These are phyloP conservation scores for Cicer judaicum DNA, from an alignment of 306 rosid species.

Conservation along the genomic window DNA sequence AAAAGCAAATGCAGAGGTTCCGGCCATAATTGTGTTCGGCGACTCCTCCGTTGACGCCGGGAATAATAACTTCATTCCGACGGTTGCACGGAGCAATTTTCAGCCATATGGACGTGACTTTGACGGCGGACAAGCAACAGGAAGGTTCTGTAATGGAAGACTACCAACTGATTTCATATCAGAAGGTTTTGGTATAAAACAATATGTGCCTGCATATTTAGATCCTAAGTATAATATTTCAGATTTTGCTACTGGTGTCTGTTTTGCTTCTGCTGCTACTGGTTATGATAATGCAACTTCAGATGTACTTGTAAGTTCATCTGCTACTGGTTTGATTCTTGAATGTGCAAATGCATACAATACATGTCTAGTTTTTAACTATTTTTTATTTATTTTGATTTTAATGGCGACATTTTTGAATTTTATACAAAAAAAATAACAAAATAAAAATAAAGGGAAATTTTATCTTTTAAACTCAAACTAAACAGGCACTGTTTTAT, in stretches of 20 bases:
- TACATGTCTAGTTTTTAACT: neutral
- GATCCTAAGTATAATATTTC: slow-evolving; percentile 77
- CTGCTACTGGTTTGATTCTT: neutral
- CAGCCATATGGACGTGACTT: slow-evolving; percentile 94
- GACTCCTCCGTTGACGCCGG: slow-evolving; percentile 96
- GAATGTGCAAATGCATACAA: neutral
- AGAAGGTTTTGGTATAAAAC: slow-evolving; percentile 64
- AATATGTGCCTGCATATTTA: slow-evolving; percentile 76
- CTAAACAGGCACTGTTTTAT: neutral
- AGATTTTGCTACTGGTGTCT: slow-evolving; percentile 77
- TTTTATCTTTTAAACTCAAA: too few relatives aligned
- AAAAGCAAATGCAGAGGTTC: slow-evolving; percentile 46
- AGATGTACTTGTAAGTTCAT: slow-evolving; percentile 58
- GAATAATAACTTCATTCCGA: slow-evolving; percentile 85
- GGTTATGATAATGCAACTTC: slow-evolving; percentile 96
- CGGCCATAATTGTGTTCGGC: slow-evolving; percentile 78
- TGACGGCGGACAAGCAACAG: slow-evolving; percentile 70
- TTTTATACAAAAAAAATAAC: too few relatives aligned
- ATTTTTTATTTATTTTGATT: neutral
- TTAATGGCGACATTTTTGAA: too few relatives aligned
- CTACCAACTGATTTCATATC: slow-evolving; percentile 83
- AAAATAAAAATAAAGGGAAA: too few relatives aligned
- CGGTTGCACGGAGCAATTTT: slow-evolving; percentile 85
- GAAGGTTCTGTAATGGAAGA: slow-evolving; percentile 84
- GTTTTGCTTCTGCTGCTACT: slow-evolving; percentile 92